phyloP scores from a whole-genome alignment of 2,329 filamentous ascomycete genomes.

The Penicillium verrucosum region DNA sequence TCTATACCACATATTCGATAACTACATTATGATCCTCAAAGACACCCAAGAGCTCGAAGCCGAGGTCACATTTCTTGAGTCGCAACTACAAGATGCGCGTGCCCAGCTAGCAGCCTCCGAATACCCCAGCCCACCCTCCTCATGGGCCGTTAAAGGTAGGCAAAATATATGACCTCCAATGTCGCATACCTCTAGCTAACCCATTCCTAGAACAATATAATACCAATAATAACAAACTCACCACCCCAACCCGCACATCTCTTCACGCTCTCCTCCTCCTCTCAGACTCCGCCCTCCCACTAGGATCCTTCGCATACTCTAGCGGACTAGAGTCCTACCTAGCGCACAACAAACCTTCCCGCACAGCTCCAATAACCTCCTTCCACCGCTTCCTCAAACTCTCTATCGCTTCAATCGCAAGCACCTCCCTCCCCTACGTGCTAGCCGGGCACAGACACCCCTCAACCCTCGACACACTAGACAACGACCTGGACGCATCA shows the following conservation, averaged over 20 bases:
- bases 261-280: slow-evolving; percentile 59
- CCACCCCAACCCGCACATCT: slow-evolving; percentile 12
- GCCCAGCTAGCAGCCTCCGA: slow-evolving; percentile 34
- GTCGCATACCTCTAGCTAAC: slow-evolving; percentile 2
- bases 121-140: slow-evolving; percentile 18
- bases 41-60: slow-evolving; percentile 27
- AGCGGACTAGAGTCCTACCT: slow-evolving; percentile 63
- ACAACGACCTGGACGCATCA: slow-evolving; percentile 62
- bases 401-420: slow-evolving; percentile 56
- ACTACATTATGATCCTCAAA: slow-evolving; percentile 24
- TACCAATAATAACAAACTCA: slow-evolving; percentile 5
- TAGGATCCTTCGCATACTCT: slow-evolving; percentile 65
- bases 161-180: not conserved
- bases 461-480: slow-evolving; percentile 49
- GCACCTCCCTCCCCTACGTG: slow-evolving; percentile 59
- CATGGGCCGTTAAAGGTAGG: slow-evolving; percentile 14
- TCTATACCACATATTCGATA: not conserved
- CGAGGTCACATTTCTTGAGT: slow-evolving; percentile 49
- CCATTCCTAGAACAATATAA: slow-evolving; percentile 1
- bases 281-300: slow-evolving; percentile 61
- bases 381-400: slow-evolving; percentile 57
- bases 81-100: slow-evolving; percentile 47
- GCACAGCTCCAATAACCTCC: slow-evolving; percentile 35
- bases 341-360: slow-evolving; percentile 51
- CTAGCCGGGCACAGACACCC: slow-evolving; percentile 54